Percentiles rank a stretch among this genome's conserved stretches.
phyloP scores from a whole-genome alignment of 345 rosid species.

The Zanthoxylum bungeanum region DNA sequence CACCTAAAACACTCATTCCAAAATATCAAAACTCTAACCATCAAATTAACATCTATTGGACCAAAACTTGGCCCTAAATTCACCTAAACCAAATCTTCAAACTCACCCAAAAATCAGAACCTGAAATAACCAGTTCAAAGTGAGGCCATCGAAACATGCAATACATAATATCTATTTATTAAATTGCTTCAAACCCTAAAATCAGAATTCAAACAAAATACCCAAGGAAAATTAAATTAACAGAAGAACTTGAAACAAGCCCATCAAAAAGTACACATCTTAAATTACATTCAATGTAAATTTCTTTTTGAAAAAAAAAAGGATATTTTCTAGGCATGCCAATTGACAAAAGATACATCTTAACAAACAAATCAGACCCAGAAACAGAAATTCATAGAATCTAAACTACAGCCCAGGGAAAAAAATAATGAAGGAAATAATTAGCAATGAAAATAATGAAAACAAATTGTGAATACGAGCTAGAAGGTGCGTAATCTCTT shows the following conservation, averaged over 20 bases:
- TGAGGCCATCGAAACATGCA: background rate
- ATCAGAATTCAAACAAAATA: background rate
- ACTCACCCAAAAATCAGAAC: background rate
- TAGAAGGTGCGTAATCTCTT: background rate
- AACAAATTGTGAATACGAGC: background rate
- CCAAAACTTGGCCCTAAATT: background rate
- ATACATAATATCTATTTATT: too few relatives aligned
- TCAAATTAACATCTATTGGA: background rate
- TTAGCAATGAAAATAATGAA: background rate
- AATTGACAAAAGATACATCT: background rate
- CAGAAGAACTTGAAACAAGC: background rate
- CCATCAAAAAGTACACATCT: background rate
- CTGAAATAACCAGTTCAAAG: slow-evolving; percentile 5
- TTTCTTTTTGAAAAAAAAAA: background rate
- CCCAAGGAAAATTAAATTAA: background rate
- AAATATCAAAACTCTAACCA: too few relatives aligned
- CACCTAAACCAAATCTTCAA: slow-evolving; percentile 10
- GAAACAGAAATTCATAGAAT: background rate
- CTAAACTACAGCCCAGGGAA: background rate
- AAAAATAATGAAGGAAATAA: background rate
- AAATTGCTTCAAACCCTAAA: slow-evolving; percentile 5
- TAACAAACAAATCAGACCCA: background rate
- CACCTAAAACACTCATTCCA: slow-evolving; percentile 9
- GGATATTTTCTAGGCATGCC: background rate
- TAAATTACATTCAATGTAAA: background rate